These are phyloP conservation scores for Diplodia corticola DNA, from an alignment of 2,329 filamentous ascomycete species.

Conservation along the genomic window DNA sequence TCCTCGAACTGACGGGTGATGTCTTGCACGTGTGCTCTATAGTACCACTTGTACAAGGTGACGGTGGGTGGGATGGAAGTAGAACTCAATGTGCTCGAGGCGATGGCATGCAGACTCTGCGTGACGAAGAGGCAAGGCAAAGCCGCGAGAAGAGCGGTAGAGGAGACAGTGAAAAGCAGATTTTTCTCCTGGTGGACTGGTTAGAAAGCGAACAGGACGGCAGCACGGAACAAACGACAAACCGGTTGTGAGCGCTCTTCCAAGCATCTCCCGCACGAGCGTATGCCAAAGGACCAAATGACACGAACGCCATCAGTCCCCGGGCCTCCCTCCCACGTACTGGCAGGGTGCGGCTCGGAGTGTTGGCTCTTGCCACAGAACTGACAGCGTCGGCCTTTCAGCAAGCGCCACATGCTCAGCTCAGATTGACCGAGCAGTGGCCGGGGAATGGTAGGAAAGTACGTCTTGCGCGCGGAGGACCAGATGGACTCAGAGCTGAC, in stretches of 20 bases:
- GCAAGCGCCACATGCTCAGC: constrained; percentile 73
- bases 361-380: constrained; percentile 58
- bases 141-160: constrained; percentile 61
- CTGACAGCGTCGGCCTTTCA: constrained; percentile 65
- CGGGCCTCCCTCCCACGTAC: constrained; percentile 62
- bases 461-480: constrained; percentile 66
- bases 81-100: constrained; percentile 56
- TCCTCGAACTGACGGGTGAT: constrained; percentile 64
- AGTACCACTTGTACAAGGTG: constrained; percentile 66
- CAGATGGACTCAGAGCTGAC: constrained; percentile 68
- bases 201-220: constrained; percentile 29
- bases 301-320: constrained; percentile 61
- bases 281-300: constrained; percentile 71
- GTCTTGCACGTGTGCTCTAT: constrained; percentile 60
- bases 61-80: constrained; percentile 48
- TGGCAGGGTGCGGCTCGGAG: constrained; percentile 28
- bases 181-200: constrained; percentile 62
- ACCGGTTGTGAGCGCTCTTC: constrained; percentile 65
- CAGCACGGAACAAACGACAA: constrained; percentile 30
- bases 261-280: constrained; percentile 68
- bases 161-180: constrained; percentile 63
- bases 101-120: constrained; percentile 60
- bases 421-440: constrained; percentile 67
- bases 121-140: constrained; percentile 69
- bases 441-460: constrained; percentile 66